Conservation (phyloP, 306 rosid genomes). For the Trichosanthes truncata region DNA sequence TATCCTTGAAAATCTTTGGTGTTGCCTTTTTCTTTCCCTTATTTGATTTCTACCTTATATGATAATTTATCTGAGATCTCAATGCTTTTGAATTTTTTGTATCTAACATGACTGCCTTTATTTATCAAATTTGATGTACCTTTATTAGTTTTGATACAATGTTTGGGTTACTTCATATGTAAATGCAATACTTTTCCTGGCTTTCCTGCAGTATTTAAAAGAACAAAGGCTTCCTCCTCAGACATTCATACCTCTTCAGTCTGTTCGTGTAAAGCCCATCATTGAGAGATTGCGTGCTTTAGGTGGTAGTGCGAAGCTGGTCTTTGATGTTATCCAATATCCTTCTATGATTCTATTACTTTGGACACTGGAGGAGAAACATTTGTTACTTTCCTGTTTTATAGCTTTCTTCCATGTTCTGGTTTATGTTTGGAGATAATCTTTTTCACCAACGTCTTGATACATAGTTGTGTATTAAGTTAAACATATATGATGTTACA, state of each 20-base stretch:
- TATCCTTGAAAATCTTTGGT: background rate
- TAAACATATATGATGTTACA: background rate
- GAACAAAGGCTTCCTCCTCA: conserved; percentile 99
- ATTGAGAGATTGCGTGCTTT: conserved; percentile 83
- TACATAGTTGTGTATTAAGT: background rate
- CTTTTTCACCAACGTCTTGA: background rate
- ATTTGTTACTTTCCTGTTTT: background rate
- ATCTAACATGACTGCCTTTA: background rate
- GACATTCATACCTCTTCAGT: conserved; percentile 97
- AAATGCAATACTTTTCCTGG: conserved; percentile 16
- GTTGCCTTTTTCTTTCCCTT: background rate
- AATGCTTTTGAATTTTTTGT: background rate
- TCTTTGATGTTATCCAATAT: conserved; percentile 94
- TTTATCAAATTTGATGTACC: background rate
- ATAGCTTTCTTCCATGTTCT: background rate
- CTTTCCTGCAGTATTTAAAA: conserved; percentile 81
- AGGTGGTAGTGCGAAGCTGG: conserved; percentile 78
- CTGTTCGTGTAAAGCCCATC: conserved; percentile 86
- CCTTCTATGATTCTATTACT: conserved; percentile 34
- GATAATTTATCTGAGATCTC: background rate
- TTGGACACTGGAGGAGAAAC: background rate
- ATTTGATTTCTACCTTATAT: background rate
- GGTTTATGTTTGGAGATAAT: background rate
- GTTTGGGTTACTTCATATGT: conserved; percentile 2
- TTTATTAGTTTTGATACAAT: background rate